Evolutionary conservation across 1,139 yeast genomes (phyloP), one percentile per base, ranked within the genome.

Genomic region (Torulaspora globosa): DNA sequence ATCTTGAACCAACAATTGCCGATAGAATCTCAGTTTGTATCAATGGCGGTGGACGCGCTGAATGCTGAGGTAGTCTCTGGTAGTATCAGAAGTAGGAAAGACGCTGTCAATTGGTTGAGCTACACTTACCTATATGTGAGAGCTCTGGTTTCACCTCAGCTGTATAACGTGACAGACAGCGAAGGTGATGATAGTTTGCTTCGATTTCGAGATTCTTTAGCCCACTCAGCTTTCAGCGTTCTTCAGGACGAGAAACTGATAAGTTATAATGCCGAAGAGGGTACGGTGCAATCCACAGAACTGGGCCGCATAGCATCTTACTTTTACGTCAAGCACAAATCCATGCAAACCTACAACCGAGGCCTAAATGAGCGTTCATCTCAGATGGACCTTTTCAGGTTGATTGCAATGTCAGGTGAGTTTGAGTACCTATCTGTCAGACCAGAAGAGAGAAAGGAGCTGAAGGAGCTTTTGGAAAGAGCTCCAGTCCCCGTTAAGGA

Each of bases 61-160:
- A 92, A 92, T 67, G 97, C 97, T 0, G 98, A 92, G 63, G 72
- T 92, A 39, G 95, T 82, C 1, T 65, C 79, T 7, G 96, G 96
- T 0, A 73, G 82, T 1, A 75, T 92, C 1, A 69, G 70, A 28
- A 67, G 74, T 1, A 64, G 84, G 37, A 73, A 75, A 1, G 95
- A 86, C 39, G 96, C 87, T 8, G 74, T 82, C 2, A 71, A 73
- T 3, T 92, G 97, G 97, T 65, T 92, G 9, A 80, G 84, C 0
- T 79, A 79, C 55, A 82, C 96, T 0, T 92, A 90, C 61, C 71
- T 90, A 41, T 88, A 77, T 61, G 81, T 89, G 7, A 71, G 98
- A 46, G 87, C 90, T 96, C 64, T 80, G 28, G 72, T 73, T 39
- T 76, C 88, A 0, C 96, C 97, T 0, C 74, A 70, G 0, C 65